Evolutionary conservation across 805 yeast species (phyloP).

Genomic region (Candida hispaniensis): DNA sequence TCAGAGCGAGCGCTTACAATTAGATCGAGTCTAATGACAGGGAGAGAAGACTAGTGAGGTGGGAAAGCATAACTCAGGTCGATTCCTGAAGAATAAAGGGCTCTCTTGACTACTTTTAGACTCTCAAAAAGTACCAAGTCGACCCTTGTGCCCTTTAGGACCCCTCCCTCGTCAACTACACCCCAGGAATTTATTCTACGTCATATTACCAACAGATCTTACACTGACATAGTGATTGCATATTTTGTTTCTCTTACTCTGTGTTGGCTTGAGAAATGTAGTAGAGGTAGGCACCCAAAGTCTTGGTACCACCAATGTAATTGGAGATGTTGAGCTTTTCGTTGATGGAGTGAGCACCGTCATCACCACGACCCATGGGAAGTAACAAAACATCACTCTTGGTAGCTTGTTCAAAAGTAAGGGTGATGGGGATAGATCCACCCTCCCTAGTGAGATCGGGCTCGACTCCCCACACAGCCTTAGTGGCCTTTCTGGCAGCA

Average conservation of each 20-base stretch:
- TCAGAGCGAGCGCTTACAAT: constrained; percentile 48
- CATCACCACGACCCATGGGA: constrained; percentile 99
- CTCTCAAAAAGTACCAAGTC: too few relatives aligned
- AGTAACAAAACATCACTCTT: constrained; percentile 77
- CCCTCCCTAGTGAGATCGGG: constrained; percentile 99
- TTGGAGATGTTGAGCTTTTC: constrained; percentile 85
- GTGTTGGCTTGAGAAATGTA: constrained; percentile 44
- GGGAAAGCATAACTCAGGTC: too few relatives aligned
- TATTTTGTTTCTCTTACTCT: too few relatives aligned
- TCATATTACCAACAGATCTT: too few relatives aligned
- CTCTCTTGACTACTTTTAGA: too few relatives aligned
- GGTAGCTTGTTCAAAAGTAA: constrained; percentile 81
- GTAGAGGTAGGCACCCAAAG: constrained; percentile 87
- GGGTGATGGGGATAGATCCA: constrained; percentile 95
- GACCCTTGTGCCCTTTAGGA: too few relatives aligned
- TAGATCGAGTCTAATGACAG: constrained; percentile 67
- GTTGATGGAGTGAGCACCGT: constrained; percentile 97
- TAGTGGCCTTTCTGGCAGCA: constrained; percentile 91
- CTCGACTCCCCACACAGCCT: constrained; percentile 85
- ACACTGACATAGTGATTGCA: too few relatives aligned
- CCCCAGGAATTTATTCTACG: too few relatives aligned
- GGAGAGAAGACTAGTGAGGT: too few relatives aligned
- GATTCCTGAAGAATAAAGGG: too few relatives aligned
- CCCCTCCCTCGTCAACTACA: too few relatives aligned
- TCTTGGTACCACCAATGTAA: constrained; percentile 88